Evolutionary conservation across 495 filamentous ascomycete genomes (phyloP), one percentile per base, ranked within the genome.

Genomic region (Elasticomyces elasticus): DNA sequence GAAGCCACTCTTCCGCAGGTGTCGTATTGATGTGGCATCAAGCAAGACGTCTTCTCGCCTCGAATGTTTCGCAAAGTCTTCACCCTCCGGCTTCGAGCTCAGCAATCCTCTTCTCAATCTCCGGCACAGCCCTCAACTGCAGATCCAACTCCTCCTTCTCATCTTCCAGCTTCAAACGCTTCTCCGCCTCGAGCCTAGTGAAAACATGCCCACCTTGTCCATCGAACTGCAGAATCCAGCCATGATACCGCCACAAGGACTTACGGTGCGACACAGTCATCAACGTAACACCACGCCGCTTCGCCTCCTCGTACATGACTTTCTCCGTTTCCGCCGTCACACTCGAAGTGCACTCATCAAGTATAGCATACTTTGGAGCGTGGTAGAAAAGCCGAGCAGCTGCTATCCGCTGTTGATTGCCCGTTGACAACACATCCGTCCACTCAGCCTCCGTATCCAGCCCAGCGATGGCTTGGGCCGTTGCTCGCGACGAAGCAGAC

Each of bases 311-410:
- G 69, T 98, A 98, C 89, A 98, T 95, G 63, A 87, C 76, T 62
- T 87, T 86, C 65, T 98, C 92, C 37, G 90, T 89, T 43, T 95
- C 90, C 9, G 95, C 75, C 7, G 94, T 95, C 22, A 97, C 89
- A 48, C 80, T 86, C 45, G 84, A 89, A 1, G 92, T 98, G 71
- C 92, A 98, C 70, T 98, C 92, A 67, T 98, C 92, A 20, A 98
- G 74, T 61, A 98, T 98, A 15, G 92, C 92, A 67, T 86, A 88
- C 59, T 86, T 85, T 2, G 92, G 92, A 2, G 79, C 75, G 70
- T 98, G 94, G 70, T 98, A 98, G 71, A 97, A 97, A 5, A 98
- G 76, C 1, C 92, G 76, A 1, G 92, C 92, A 89, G 97, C 97
- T 48, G 91, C 92, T 26, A 98, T 86, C n/a, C 94, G 81, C 72